Base-by-base conservation (phyloP, 1,284 basidiomycete species). In the Porogramme epimiltina region DNA sequence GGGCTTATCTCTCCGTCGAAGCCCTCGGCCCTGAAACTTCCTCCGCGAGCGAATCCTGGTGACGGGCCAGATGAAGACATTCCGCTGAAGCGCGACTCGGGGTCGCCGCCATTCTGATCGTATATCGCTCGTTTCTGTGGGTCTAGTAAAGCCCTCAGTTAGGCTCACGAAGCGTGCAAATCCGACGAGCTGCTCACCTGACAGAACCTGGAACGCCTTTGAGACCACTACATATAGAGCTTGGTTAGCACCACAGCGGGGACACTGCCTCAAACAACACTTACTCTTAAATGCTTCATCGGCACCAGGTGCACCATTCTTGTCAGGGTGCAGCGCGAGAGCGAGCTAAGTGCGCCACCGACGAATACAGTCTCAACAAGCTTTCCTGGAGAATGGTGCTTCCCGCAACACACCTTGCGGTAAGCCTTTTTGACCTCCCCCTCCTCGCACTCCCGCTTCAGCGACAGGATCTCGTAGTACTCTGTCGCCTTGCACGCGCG, bases 211-310 rank as follows among this genome's bases (percentile, higher is more conserved):
- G 72, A 98, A 98, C 5, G 95, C 95, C 73, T 98, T 99, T 1
- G 95, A 98, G 13, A 99, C 95, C 85, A 96, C 95, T 98, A 60
- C 33, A 42, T 18, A 49, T 0, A 23, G 16, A 5, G 24, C 28
- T 31, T 31, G 13, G 28, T n/a, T n/a, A n/a, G n/a, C n/a, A n/a
- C n/a, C n/a, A n/a, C 28, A 31, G 6, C 8, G 28, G 28, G 28
- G 6, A 6, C 37, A 39, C 51, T 42, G 20, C 26, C 18, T 10
- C 36, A 25, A 10, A 20, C 33, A 45, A 53, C 39, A 80, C 89
- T 53, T 65, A 97, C 93, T 80, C 77, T 99, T 99, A 78, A 99
- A 99, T 2, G 97, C 97, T 70, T 99, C 97, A 60, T 99, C 97
- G 15, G 97, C 96, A 18, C 95, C 94, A 13, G 97, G 96, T 18